Evolutionary conservation across 768 basidiomycete genomes (phyloP), one percentile per base, ranked within the genome.

Genomic region (Hortiboletus flavorubellus): DNA sequence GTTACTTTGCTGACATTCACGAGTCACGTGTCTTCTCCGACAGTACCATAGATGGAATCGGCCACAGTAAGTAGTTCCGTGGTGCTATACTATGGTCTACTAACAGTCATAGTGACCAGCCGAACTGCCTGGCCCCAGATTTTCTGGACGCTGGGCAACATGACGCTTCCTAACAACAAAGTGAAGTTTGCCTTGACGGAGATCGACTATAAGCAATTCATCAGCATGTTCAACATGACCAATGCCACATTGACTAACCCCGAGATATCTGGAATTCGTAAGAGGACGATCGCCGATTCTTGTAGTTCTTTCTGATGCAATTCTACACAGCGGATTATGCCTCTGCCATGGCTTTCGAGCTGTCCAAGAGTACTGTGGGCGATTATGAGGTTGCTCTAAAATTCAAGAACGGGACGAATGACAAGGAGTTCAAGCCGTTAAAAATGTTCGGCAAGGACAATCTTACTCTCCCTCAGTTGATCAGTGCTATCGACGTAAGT

Each of bases 201-300:
- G 72, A 82, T 86, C 8, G 88, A 90, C 58, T 93, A 93, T 76
- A 91, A 93, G 72, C 86, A 91, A 11, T 91, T 94, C 78, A 86
- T 93, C 65, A 90, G 89, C 34, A 73, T 94, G 68, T 88, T 95
- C 79, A 82, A 84, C 59, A 82, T 88, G 68, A 86, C 88, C 16
- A 88, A 87, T 49, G 76, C 86, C 54, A 69, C 76, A 38, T 69
- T 80, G 51, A 75, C 80, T 15, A 75, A 82, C 64, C 86, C 87
- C 1, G 80, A 87, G 54, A 68, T 86, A 54, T 68, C 74, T 50
- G 88, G 80, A 45, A 81, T 90, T 55, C 83, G 87, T 89, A 61
- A 66, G 77, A 31, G 21, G 2, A 29, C 12, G 2, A 18, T 38
- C 10, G 35, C 23, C 35, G 5, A 3, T 35, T 35, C n/a, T 12